Percentiles rank a stretch among this genome's conserved stretches.
Evolutionary conservation across 805 yeast species (phyloP).

Genomic region (Danielia reshetovae): DNA sequence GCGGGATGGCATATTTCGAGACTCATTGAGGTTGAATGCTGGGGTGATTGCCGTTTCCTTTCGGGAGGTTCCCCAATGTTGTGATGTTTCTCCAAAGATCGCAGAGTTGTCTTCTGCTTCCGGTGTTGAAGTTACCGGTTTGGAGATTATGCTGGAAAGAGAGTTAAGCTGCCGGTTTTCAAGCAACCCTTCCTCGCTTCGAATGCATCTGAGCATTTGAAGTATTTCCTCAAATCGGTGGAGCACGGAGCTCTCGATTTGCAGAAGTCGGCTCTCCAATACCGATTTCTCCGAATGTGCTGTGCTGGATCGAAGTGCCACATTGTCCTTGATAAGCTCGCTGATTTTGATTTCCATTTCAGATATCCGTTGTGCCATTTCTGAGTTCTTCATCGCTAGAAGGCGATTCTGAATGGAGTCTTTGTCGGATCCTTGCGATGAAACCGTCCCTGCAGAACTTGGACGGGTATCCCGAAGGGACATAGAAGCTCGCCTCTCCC

Average conservation of each 20-base stretch:
- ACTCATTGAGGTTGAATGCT: too few relatives aligned
- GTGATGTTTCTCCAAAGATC: not conserved
- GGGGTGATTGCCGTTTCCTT: not conserved
- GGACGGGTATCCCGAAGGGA: not conserved
- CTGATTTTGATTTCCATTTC: conserved; percentile 50
- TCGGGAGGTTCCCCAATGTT: not conserved
- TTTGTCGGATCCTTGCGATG: conserved; percentile 8
- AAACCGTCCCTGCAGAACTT: not conserved
- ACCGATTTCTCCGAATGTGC: conserved; percentile 19
- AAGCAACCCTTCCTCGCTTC: conserved; percentile 38
- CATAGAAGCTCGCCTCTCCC: conserved; percentile 2
- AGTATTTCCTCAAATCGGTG: conserved; percentile 44
- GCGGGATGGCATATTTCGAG: not conserved
- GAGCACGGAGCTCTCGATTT: conserved; percentile 40
- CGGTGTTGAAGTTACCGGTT: conserved; percentile 21
- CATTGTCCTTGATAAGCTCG: conserved; percentile 49
- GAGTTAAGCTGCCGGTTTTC: conserved; percentile 16
- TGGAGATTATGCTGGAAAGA: conserved; percentile 2
- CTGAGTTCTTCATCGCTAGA: conserved; percentile 57
- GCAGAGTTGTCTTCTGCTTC: not conserved
- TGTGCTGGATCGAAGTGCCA: conserved; percentile 8
- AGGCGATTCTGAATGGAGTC: conserved; percentile 49
- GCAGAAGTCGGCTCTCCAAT: conserved; percentile 33
- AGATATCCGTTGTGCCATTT: conserved; percentile 46
- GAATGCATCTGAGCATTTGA: conserved; percentile 37